Percentiles rank a stretch among this genome's conserved stretches.
phyloP scores from a whole-genome alignment of 2,329 filamentous ascomycete genomes.

The Nothopassalora personata region DNA sequence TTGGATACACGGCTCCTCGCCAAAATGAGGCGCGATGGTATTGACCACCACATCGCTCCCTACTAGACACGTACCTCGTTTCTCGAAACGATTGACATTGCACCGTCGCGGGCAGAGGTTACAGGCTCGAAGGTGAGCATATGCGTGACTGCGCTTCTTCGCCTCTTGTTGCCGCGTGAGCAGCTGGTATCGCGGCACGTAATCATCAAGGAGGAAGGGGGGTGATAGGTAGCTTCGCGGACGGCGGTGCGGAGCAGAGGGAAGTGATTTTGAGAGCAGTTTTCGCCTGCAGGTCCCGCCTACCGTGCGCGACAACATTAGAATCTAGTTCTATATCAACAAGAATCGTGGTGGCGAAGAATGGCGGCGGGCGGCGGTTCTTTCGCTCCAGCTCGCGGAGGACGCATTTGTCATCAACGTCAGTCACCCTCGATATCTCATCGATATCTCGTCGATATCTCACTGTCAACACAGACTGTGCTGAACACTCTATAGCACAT shows the following conservation, averaged over 20 bases:
- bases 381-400: neutral
- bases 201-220: constrained; percentile 66
- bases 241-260: constrained; percentile 1
- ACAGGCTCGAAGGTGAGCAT: constrained; percentile 70
- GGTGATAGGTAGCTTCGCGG: constrained; percentile 43
- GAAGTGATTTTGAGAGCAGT: neutral
- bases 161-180: constrained; percentile 63
- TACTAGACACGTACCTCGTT: constrained; percentile 71
- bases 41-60: constrained; percentile 72
- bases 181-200: constrained; percentile 66
- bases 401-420: constrained; percentile 8
- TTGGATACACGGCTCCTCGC: constrained; percentile 77
- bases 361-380: neutral
- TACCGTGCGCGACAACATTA: constrained; percentile 11
- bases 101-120: constrained; percentile 76
- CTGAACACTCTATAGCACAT: neutral
- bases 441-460: neutral
- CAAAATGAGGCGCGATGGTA: constrained; percentile 80
- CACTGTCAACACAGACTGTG: neutral
- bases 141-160: constrained; percentile 67
- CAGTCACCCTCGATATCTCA: neutral
- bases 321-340: no score
- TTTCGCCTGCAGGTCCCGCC: neutral
- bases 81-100: constrained; percentile 74
- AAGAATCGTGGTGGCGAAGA: neutral